Percentiles rank a stretch among this genome's conserved stretches.
Evolutionary conservation across 441 rosid genomes (phyloP).

Genomic region (Daphne laureola): DNA sequence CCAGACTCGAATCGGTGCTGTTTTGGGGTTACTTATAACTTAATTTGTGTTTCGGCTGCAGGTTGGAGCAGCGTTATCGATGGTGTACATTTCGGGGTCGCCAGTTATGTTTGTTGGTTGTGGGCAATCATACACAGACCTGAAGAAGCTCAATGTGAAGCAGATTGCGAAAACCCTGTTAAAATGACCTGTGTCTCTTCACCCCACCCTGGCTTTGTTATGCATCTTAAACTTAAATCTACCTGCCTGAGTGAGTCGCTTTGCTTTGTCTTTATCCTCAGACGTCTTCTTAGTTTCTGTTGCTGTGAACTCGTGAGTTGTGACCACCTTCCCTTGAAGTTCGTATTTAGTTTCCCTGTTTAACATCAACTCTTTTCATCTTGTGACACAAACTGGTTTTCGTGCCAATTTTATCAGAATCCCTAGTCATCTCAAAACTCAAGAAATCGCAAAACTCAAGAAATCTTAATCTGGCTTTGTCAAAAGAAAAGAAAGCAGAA

Average conservation of each 20-base stretch:
- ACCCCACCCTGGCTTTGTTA: slow-evolving; percentile 3
- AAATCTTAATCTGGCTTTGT: too few species aligned
- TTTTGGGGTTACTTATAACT: slow-evolving; percentile 6
- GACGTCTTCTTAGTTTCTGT: slow-evolving; percentile 6
- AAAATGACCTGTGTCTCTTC: slow-evolving; percentile 39
- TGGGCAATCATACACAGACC: slow-evolving; percentile 93
- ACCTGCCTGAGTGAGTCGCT: neutral
- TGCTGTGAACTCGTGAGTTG: too few species aligned
- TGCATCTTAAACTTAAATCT: neutral
- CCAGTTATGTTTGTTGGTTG: slow-evolving; percentile 99
- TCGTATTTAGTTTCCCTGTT: neutral
- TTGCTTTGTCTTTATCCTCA: neutral
- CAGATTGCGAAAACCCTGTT: slow-evolving; percentile 85
- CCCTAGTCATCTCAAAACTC: too few species aligned
- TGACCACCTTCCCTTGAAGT: slow-evolving; percentile 14
- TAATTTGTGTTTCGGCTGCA: slow-evolving; percentile 18
- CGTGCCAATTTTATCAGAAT: too few species aligned
- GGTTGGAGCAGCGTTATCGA: slow-evolving; percentile 96
- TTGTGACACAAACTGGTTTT: too few species aligned
- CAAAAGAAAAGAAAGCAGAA: too few species aligned
- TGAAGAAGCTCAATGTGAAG: slow-evolving; percentile 85
- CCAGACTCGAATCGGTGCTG: neutral
- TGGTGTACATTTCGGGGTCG: slow-evolving; percentile 93
- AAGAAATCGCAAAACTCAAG: too few species aligned
- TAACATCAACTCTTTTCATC: too few species aligned